Conservation (phyloP, 441 rosid genomes). For the Euphorbia celastroides region DNA sequence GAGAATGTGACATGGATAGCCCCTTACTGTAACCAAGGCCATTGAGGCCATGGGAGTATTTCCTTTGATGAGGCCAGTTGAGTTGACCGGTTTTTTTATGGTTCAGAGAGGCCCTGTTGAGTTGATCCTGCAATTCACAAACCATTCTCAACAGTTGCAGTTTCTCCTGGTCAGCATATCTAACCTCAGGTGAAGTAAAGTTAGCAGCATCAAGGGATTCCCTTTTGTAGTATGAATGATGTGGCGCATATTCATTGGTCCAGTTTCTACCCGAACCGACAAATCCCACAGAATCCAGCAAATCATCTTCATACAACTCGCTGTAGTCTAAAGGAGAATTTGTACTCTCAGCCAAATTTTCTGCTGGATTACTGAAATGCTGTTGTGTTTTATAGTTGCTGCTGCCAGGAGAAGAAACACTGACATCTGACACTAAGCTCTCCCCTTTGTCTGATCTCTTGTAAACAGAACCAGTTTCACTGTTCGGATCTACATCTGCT, state of each 20-base stretch:
- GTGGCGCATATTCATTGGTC: slow-evolving; percentile 35
- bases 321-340: slow-evolving; percentile 26
- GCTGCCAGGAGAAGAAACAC: slow-evolving; percentile 26
- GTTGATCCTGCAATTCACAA: slow-evolving; percentile 56
- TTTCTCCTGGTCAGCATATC: slow-evolving; percentile 45
- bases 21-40: slow-evolving; percentile 26
- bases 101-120: slow-evolving; percentile 38
- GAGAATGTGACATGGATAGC: slow-evolving; percentile 24
- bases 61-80: slow-evolving; percentile 30
- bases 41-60: slow-evolving; percentile 29
- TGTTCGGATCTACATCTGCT: slow-evolving; percentile 15
- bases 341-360: slow-evolving; percentile 28
- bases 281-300: slow-evolving; percentile 32
- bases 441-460: slow-evolving; percentile 25
- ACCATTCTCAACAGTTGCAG: slow-evolving; percentile 52
- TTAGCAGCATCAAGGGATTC: slow-evolving; percentile 34
- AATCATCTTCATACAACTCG: slow-evolving; percentile 31
- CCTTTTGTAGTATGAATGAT: slow-evolving; percentile 32
- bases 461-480: slow-evolving; percentile 20
- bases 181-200: slow-evolving; percentile 38
- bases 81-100: slow-evolving; percentile 29
- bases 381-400: slow-evolving; percentile 27
- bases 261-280: slow-evolving; percentile 33
- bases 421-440: slow-evolving; percentile 25
- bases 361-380: slow-evolving; percentile 30